Conservation (phyloP, 208 protist species). For the Angomonas deanei region DNA sequence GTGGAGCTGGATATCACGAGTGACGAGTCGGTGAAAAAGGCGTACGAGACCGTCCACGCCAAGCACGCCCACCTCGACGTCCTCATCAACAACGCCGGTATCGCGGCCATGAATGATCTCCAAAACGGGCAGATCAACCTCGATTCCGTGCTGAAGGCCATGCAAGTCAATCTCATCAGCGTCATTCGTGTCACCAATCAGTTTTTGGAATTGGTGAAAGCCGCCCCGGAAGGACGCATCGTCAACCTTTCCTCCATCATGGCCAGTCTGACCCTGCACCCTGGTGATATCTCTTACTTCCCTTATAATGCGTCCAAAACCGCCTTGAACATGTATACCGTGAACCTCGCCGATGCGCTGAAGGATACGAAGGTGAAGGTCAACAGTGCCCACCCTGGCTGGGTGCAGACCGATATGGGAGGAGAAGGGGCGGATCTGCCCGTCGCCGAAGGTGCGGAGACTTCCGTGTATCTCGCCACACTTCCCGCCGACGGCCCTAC, state of each 20-base stretch:
- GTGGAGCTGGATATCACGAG: constrained; percentile 40
- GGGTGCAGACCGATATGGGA: constrained; percentile 74
- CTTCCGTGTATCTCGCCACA: constrained; percentile 69
- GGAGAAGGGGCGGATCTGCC: constrained; percentile 27
- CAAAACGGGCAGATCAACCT: constrained; percentile 24
- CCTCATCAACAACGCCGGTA: constrained; percentile 75
- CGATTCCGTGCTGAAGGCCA: constrained; percentile 21
- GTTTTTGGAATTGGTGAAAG: constrained; percentile 54
- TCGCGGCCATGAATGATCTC: constrained; percentile 9
- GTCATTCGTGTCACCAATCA: constrained; percentile 50
- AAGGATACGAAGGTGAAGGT: constrained; percentile 53
- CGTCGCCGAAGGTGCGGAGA: constrained; percentile 63
- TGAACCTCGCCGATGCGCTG: constrained; percentile 46
- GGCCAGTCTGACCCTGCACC: constrained; percentile 29
- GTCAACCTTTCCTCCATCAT: constrained; percentile 71
- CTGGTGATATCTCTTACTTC: constrained; percentile 12
- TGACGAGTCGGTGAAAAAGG: constrained; percentile 40
- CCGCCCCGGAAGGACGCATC: constrained; percentile 52
- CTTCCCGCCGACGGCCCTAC: constrained; percentile 61
- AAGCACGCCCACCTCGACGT: constrained; percentile 37
- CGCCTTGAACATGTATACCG: constrained; percentile 84
- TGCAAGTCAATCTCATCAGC: constrained; percentile 64
- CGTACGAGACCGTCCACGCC: constrained; percentile 35
- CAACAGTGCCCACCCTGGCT: constrained; percentile 63
- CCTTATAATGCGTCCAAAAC: constrained; percentile 64